Conservation (phyloP, 2,329 filamentous ascomycete genomes). For the Diplocarpon rosae region DNA sequence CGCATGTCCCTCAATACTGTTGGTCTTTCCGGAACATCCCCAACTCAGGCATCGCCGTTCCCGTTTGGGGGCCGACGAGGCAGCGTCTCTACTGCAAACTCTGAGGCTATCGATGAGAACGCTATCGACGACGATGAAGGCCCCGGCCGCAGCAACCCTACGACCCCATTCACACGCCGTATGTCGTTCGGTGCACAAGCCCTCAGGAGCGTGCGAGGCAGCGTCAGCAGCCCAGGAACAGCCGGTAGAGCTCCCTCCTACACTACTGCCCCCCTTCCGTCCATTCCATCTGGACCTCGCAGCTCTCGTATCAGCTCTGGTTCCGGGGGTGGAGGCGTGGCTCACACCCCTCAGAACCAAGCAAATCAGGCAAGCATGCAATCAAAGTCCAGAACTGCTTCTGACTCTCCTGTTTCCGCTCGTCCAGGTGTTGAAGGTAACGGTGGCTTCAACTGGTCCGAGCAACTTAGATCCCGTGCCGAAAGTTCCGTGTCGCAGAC, state of each 20-base stretch:
- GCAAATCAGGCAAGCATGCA: slow-evolving; percentile 44
- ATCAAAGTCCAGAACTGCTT: slow-evolving; percentile 46
- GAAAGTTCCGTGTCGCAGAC: slow-evolving; percentile 59
- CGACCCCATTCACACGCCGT: slow-evolving; percentile 68
- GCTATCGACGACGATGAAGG: slow-evolving; percentile 59
- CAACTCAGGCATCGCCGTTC: slow-evolving; percentile 41
- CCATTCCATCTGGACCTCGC: slow-evolving; percentile 21
- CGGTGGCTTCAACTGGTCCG: slow-evolving; percentile 94
- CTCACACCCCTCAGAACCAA: slow-evolving; percentile 18
- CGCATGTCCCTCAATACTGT: slow-evolving; percentile 66
- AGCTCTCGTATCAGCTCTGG: slow-evolving; percentile 11
- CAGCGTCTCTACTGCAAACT: slow-evolving; percentile 58
- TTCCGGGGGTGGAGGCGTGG: slow-evolving; percentile 18
- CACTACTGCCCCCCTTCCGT: slow-evolving; percentile 20
- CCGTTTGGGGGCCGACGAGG: slow-evolving; percentile 47
- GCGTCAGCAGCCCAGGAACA: slow-evolving; percentile 24
- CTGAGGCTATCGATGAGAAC: slow-evolving; percentile 57
- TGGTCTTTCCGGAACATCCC: slow-evolving; percentile 61
- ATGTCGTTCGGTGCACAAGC: slow-evolving; percentile 85
- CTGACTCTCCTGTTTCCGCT: slow-evolving; percentile 47
- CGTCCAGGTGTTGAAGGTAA: slow-evolving; percentile 61
- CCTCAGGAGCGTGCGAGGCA: slow-evolving; percentile 28
- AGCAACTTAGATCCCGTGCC: slow-evolving; percentile 85
- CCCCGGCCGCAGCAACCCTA: slow-evolving; percentile 46
- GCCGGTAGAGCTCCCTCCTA: slow-evolving; percentile 26